Evolutionary conservation across 345 rosid genomes (phyloP).

Genomic region (Rhodamnia argentea): DNA sequence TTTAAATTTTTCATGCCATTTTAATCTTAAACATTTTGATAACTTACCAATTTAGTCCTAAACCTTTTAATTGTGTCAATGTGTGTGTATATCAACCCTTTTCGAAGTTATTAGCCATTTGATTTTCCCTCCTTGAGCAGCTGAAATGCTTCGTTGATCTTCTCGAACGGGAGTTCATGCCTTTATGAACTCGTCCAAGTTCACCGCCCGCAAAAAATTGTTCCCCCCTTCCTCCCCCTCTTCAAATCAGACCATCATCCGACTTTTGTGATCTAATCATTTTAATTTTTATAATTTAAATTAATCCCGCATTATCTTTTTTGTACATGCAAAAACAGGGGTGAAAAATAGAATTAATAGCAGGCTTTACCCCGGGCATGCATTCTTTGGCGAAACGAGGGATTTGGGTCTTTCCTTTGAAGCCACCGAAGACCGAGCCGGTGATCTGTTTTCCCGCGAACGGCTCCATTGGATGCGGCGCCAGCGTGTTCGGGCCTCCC

Average conservation of each 20-base stretch:
- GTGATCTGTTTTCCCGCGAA: slow-evolving; percentile 11
- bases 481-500: slow-evolving; percentile 4
- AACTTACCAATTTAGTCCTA: background rate
- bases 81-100: too few relatives aligned
- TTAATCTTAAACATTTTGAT: too few relatives aligned
- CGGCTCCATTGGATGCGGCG: slow-evolving; percentile 34
- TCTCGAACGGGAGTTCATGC: slow-evolving; percentile 34
- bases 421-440: slow-evolving; percentile 7
- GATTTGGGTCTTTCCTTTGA: background rate
- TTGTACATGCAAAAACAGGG: too few relatives aligned
- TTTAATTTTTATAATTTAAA: too few relatives aligned
- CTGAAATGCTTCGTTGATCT: slow-evolving; percentile 21
- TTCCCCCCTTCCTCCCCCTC: background rate
- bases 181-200: slow-evolving; percentile 8
- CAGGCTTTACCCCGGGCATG: background rate
- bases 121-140: slow-evolving; percentile 27
- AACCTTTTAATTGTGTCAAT: too few relatives aligned
- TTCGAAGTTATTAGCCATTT: background rate
- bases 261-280: background rate
- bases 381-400: slow-evolving; percentile 14
- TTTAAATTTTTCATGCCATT: too few relatives aligned
- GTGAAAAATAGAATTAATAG: background rate
- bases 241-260: background rate
- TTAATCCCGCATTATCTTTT: background rate
- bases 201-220: slow-evolving; percentile 4